phyloP scores from a whole-genome alignment of 1,284 basidiomycete species.

The Fomitopsis betulina region DNA sequence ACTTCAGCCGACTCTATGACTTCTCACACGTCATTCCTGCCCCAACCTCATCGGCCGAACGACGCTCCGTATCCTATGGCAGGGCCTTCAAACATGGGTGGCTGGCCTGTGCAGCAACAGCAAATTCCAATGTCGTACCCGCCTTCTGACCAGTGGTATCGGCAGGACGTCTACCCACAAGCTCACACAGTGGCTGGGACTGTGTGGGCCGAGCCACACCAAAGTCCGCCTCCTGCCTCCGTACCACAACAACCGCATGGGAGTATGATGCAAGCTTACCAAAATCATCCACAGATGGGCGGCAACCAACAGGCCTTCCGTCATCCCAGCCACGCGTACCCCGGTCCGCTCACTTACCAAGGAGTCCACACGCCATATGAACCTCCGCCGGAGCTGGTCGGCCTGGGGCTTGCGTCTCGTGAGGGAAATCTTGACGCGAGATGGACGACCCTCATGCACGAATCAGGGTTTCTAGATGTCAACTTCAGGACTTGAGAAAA shows the following conservation, averaged over 20 bases:
- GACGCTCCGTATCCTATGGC: not conserved
- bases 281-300: not conserved
- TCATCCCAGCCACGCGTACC: slow-evolving; percentile 8
- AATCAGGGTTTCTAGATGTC: slow-evolving; percentile 25
- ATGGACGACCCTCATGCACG: slow-evolving; percentile 30
- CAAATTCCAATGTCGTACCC: not conserved
- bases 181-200: not conserved
- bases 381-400: slow-evolving; percentile 25
- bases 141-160: not conserved
- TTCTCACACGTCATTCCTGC: not conserved
- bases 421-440: slow-evolving; percentile 26
- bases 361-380: slow-evolving; percentile 11
- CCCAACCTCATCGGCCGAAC: not conserved
- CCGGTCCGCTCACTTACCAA: slow-evolving; percentile 7
- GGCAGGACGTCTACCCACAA: not conserved
- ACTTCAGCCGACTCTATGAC: not conserved
- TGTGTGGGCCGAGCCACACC: not conserved
- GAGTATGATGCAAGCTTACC: slow-evolving; percentile 1
- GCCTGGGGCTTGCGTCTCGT: slow-evolving; percentile 25
- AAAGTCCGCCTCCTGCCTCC: not conserved
- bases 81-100: not conserved
- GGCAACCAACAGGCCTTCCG: not conserved
- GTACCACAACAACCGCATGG: slow-evolving; percentile 5
- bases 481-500: slow-evolving; percentile 11
- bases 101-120: slow-evolving; percentile 5